These are phyloP conservation scores for Ustilago xerochloae DNA, from an alignment of 1,284 basidiomycete genomes.

Conservation along the genomic window DNA sequence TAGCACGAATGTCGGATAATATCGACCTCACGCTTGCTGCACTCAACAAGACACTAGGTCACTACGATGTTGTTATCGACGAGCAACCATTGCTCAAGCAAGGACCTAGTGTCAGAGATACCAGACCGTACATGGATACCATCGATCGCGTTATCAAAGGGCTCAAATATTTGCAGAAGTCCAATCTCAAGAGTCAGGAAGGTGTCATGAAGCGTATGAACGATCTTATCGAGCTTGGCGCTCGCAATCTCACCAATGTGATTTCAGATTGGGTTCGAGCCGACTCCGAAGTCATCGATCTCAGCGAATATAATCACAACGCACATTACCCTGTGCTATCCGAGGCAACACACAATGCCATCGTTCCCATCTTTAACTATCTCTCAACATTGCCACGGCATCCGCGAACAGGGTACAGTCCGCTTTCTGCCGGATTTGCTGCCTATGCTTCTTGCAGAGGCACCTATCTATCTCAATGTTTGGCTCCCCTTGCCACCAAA, in stretches of 20 bases:
- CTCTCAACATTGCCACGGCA: slow-evolving; percentile 53
- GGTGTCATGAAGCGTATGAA: slow-evolving; percentile 61
- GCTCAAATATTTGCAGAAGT: slow-evolving; percentile 47
- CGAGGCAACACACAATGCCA: slow-evolving; percentile 45
- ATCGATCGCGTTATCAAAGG: slow-evolving; percentile 62
- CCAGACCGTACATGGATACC: slow-evolving; percentile 63
- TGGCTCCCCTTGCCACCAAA: slow-evolving; percentile 24
- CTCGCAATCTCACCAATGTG: slow-evolving; percentile 56
- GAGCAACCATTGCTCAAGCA: slow-evolving; percentile 63
- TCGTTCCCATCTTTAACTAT: slow-evolving; percentile 56
- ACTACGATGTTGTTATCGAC: slow-evolving; percentile 63
- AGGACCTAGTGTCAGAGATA: slow-evolving; percentile 59
- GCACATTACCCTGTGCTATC: slow-evolving; percentile 44
- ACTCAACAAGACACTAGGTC: slow-evolving; percentile 60
- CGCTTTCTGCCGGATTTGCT: slow-evolving; percentile 48
- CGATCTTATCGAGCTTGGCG: slow-evolving; percentile 61
- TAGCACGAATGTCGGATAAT: slow-evolving; percentile 61
- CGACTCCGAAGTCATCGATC: slow-evolving; percentile 58
- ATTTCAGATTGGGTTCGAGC: slow-evolving; percentile 58
- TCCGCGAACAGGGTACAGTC: slow-evolving; percentile 49
- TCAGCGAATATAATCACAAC: slow-evolving; percentile 42
- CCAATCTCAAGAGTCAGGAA: slow-evolving; percentile 52
- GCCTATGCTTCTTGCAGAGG: slow-evolving; percentile 41
- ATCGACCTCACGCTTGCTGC: slow-evolving; percentile 58
- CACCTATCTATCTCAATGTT: slow-evolving; percentile 49